phyloP scores from a whole-genome alignment of 108 stramenopile genomes.

The Cyclotella atomus region DNA sequence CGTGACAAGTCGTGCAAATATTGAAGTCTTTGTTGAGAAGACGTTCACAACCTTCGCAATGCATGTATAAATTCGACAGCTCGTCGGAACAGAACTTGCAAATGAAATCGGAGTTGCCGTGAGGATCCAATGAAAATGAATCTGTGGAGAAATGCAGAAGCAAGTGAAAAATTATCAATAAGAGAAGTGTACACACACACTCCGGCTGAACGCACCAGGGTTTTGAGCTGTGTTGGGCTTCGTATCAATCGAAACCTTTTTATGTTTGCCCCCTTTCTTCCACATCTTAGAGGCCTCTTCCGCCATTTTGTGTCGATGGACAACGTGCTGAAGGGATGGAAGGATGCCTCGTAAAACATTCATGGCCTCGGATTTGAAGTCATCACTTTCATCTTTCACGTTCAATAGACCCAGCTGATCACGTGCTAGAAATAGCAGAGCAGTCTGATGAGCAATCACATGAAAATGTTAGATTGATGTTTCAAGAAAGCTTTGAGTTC shows the following conservation, averaged over 20 bases:
- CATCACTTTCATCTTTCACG: not conserved
- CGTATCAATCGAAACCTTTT: constrained; percentile 29
- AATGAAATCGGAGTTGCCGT: constrained; percentile 66
- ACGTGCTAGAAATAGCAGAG: constrained; percentile 68
- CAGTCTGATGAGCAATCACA: too few species aligned
- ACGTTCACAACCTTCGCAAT: constrained; percentile 88
- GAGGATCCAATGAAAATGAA: constrained; percentile 49
- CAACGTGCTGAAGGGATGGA: constrained; percentile 48
- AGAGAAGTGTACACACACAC: not conserved
- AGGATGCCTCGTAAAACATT: constrained; percentile 46
- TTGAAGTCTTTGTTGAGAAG: constrained; percentile 84
- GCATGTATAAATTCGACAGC: constrained; percentile 85
- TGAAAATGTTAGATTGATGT: too few species aligned
- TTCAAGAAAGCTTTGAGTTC: too few species aligned
- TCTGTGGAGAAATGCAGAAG: not conserved
- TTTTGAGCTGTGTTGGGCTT: constrained; percentile 51
- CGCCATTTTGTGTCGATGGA: constrained; percentile 30
- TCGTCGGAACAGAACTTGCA: constrained; percentile 80
- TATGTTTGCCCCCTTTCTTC: constrained; percentile 2
- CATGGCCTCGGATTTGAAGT: constrained; percentile 18
- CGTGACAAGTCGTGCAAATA: constrained; percentile 79
- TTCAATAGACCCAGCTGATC: constrained; percentile 33
- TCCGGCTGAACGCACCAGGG: constrained; percentile 7
- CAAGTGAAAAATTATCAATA: constrained; percentile 26
- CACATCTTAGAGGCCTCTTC: constrained; percentile 12